Evolutionary conservation across 163 green algal species (phyloP).

Genomic region (Prototheca cutis): DNA sequence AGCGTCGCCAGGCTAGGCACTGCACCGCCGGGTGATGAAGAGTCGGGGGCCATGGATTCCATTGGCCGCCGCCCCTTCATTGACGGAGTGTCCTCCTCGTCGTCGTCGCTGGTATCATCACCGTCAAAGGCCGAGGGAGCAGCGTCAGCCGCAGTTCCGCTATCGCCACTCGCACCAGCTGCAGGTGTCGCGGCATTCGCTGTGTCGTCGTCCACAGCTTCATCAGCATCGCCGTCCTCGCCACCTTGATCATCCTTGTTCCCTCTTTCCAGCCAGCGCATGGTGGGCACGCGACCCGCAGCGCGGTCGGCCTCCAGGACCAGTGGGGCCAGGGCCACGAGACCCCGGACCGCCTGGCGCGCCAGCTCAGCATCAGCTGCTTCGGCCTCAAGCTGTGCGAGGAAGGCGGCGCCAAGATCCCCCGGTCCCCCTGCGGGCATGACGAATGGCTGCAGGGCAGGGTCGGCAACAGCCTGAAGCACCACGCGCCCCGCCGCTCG

Average conservation of each 20-base stretch:
- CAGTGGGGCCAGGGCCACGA: conserved; percentile 44
- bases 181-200: too few species aligned
- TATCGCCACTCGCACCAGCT: too few species aligned
- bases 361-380: conserved; percentile 57
- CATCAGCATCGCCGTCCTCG: conserved; percentile 1
- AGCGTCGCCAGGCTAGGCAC: conserved; percentile 43
- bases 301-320: conserved; percentile 32
- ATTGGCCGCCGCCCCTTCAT: conserved; percentile 2
- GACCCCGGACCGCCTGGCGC: conserved; percentile 66
- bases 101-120: conserved; percentile 9
- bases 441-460: conserved; percentile 7
- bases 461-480: conserved; percentile 39
- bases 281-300: conserved; percentile 11
- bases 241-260: conserved; percentile 3
- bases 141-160: too few species aligned
- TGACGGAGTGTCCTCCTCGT: conserved; percentile 9
- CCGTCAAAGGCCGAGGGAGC: too few species aligned
- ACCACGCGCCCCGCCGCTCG: conserved; percentile 62
- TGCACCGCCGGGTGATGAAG: background rate
- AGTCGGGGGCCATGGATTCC: conserved; percentile 3
- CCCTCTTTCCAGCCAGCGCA: background rate
- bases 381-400: conserved; percentile 54
- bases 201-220: too few species aligned
- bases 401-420: conserved; percentile 29
- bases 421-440: conserved; percentile 7